Conservation (phyloP, 2,329 filamentous ascomycete genomes). For the Pseudocercospora vitis region DNA sequence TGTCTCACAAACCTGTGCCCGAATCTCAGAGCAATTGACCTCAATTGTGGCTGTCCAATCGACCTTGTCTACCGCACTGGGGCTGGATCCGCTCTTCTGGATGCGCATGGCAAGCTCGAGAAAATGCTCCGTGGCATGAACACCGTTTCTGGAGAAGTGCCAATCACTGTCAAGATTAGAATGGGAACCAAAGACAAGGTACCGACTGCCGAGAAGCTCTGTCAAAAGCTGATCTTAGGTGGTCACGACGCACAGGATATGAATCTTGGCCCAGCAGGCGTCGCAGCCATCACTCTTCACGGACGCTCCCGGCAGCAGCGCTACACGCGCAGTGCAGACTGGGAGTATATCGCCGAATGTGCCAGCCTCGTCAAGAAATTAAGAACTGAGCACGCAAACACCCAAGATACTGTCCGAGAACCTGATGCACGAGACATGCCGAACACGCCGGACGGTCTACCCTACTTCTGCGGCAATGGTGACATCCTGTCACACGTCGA, state of each 20-base stretch:
- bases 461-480: conserved; percentile 91
- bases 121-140: conserved; percentile 98
- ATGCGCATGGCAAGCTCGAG: conserved; percentile 81
- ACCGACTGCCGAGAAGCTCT: conserved; percentile 76
- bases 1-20: conserved; percentile 74
- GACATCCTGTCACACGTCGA: conserved; percentile 93
- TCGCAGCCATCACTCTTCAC: conserved; percentile 93
- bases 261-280: conserved; percentile 72
- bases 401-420: conserved; percentile 75
- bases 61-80: conserved; percentile 88
- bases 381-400: conserved; percentile 64
- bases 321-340: conserved; percentile 90
- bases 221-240: conserved; percentile 80
- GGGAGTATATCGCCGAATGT: conserved; percentile 90
- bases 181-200: conserved; percentile 81
- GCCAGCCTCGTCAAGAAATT: conserved; percentile 79
- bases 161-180: conserved; percentile 91
- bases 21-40: conserved; percentile 82
- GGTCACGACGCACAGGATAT: conserved; percentile 66
- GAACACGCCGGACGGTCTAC: conserved; percentile 52
- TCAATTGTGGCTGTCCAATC: conserved; percentile 97
- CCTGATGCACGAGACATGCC: conserved; percentile 73
- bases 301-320: conserved; percentile 91
- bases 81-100: conserved; percentile 88
- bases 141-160: conserved; percentile 81